phyloP scores from a whole-genome alignment of 768 basidiomycete genomes.

The Termitomyces sp. region DNA sequence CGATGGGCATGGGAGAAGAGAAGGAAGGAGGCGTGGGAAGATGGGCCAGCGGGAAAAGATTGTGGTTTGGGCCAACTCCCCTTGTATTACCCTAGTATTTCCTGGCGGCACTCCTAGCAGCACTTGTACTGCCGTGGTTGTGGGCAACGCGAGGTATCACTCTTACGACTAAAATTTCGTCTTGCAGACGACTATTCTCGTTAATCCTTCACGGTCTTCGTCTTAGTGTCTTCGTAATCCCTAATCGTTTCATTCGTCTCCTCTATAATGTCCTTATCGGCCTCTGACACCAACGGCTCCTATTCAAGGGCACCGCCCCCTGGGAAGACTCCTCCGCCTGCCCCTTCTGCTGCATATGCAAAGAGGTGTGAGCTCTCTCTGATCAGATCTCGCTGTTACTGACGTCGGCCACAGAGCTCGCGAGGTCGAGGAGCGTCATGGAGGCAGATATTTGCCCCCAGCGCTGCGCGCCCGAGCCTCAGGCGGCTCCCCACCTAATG shows the following conservation, averaged over 20 bases:
- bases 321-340: slow-evolving; percentile 88
- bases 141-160: slow-evolving; percentile 34
- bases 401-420: slow-evolving; percentile 55
- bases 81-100: slow-evolving; percentile 51
- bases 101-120: slow-evolving; percentile 48
- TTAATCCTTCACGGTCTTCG: slow-evolving; percentile 22
- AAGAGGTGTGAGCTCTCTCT: slow-evolving; percentile 57
- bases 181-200: slow-evolving; percentile 22
- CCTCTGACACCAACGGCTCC: slow-evolving; percentile 76
- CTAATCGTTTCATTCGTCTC: slow-evolving; percentile 70
- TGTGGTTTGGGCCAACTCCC: slow-evolving; percentile 31
- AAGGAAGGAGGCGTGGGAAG: slow-evolving; percentile 31
- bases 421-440: slow-evolving; percentile 74
- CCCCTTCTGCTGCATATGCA: slow-evolving; percentile 85
- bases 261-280: slow-evolving; percentile 90
- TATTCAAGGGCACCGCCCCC: slow-evolving; percentile 76
- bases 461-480: slow-evolving; percentile 71
- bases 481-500: slow-evolving; percentile 72
- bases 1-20: slow-evolving; percentile 22
- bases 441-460: slow-evolving; percentile 73
- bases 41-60: slow-evolving; percentile 27
- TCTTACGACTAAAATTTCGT: slow-evolving; percentile 19
- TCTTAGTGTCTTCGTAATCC: slow-evolving; percentile 58
- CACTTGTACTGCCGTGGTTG: slow-evolving; percentile 49
- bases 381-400: slow-evolving; percentile 9